phyloP scores from a whole-genome alignment of 371 early-diverging fungal species.

The Rhizopus delemar region DNA sequence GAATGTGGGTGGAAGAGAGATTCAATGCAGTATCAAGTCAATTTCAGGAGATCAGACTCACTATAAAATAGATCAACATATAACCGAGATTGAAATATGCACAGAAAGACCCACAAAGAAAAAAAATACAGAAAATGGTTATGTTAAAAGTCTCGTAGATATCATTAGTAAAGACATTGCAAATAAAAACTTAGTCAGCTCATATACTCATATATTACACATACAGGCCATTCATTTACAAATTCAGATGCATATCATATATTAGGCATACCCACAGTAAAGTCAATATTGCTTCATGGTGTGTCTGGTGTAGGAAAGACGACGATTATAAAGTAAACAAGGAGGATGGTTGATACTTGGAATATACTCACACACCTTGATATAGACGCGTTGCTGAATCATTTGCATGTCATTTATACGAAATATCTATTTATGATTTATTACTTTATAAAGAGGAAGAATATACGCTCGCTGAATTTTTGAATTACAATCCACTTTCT shows the following conservation, averaged over 20 bases:
- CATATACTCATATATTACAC: not conserved
- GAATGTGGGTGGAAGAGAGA: not conserved
- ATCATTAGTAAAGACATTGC: conserved; percentile 20
- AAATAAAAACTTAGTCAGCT: not conserved
- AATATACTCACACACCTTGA: not conserved
- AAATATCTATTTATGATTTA: conserved; percentile 32
- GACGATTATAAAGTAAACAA: conserved; percentile 34
- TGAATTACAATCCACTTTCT: conserved; percentile 34
- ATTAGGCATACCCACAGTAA: conserved; percentile 39
- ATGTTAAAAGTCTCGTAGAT: conserved; percentile 22
- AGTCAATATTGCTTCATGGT: conserved; percentile 48
- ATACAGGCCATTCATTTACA: conserved; percentile 25
- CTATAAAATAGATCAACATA: conserved; percentile 3
- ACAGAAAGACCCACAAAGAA: not conserved
- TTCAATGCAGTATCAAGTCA: not conserved
- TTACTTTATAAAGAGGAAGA: conserved; percentile 37
- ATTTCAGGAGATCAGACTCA: not conserved
- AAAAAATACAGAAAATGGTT: conserved; percentile 8
- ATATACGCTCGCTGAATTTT: conserved; percentile 25
- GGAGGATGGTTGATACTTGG: too few species aligned
- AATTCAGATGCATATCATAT: conserved; percentile 26
- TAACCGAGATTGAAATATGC: conserved; percentile 2
- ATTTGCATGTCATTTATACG: conserved; percentile 15
- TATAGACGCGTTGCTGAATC: conserved; percentile 18
- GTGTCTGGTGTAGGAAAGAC: conserved; percentile 45